Percentiles rank a stretch among this genome's conserved stretches.
Evolutionary conservation across 129 eudicot genomes (phyloP).

Genomic region (Helianthus tuberosus): DNA sequence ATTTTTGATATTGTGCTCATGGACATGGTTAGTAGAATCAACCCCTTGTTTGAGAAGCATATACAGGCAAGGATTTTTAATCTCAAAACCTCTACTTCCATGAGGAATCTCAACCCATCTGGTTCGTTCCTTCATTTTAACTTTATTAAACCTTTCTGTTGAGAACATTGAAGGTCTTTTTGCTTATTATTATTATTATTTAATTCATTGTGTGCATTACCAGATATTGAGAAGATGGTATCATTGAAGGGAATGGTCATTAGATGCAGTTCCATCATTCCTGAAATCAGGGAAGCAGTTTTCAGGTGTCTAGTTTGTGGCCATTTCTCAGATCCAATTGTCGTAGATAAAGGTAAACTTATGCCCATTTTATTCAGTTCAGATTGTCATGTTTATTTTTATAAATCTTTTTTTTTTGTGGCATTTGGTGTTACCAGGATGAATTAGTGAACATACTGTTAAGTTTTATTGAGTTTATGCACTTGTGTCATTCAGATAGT

Average conservation of each 20-base stretch:
- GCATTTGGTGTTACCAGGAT: too few species aligned
- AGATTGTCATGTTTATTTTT: too few species aligned
- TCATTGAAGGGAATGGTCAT: constrained; percentile 95
- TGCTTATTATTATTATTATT: not conserved
- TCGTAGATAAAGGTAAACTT: constrained; percentile 79
- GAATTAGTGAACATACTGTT: too few species aligned
- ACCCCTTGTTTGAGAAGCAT: constrained; percentile 81
- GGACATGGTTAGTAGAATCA: constrained; percentile 77
- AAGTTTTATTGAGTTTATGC: too few species aligned
- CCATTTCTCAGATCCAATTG: constrained; percentile 74
- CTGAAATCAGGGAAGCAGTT: constrained; percentile 77
- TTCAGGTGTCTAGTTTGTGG: constrained; percentile 92
- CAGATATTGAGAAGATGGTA: constrained; percentile 99
- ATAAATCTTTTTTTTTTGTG: too few species aligned
- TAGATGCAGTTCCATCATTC: constrained; percentile 76
- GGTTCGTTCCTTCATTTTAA: constrained; percentile 45
- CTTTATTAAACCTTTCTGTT: too few species aligned
- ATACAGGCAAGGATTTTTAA: constrained; percentile 81
- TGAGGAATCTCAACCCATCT: constrained; percentile 90
- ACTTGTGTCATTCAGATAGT: too few species aligned
- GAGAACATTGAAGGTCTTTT: not conserved
- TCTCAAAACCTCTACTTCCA: constrained; percentile 68
- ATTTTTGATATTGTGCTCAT: constrained; percentile 88
- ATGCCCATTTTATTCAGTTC: too few species aligned
- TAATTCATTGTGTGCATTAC: constrained; percentile 12